Percentiles rank a stretch among this genome's conserved stretches.
Evolutionary conservation across 805 yeast genomes (phyloP).

Genomic region (Candida montana): DNA sequence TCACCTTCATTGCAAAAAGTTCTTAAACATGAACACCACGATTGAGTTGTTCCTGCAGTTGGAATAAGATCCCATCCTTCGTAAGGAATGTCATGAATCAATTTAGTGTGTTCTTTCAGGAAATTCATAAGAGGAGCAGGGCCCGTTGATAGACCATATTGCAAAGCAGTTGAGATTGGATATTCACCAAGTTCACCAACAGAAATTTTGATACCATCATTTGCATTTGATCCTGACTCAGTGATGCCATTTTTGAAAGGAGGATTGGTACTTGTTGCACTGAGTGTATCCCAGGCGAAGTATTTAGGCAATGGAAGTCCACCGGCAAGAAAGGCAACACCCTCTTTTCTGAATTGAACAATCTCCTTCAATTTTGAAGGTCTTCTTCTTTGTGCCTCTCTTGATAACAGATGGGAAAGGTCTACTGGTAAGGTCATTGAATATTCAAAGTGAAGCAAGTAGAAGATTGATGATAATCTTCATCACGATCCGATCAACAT

Average conservation of each 20-base stretch:
- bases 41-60: slow-evolving; percentile 81
- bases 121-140: slow-evolving; percentile 63
- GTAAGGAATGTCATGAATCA: slow-evolving; percentile 41
- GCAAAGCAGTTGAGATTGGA: slow-evolving; percentile 76
- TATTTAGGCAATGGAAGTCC: slow-evolving; percentile 83
- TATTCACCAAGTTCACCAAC: slow-evolving; percentile 42
- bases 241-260: slow-evolving; percentile 59
- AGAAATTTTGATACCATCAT: not conserved
- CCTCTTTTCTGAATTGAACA: slow-evolving; percentile 60
- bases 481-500: too few species aligned
- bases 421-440: slow-evolving; percentile 30
- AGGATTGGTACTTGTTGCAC: slow-evolving; percentile 61
- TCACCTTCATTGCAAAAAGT: slow-evolving; percentile 76
- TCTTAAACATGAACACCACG: slow-evolving; percentile 78
- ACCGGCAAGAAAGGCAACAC: slow-evolving; percentile 82
- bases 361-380: slow-evolving; percentile 81
- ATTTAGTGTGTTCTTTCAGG: slow-evolving; percentile 67
- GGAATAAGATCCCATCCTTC: slow-evolving; percentile 68
- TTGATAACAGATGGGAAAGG: slow-evolving; percentile 63
- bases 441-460: too few species aligned
- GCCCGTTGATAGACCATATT: slow-evolving; percentile 84
- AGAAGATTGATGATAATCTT: too few species aligned
- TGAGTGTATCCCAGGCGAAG: slow-evolving; percentile 77
- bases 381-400: slow-evolving; percentile 67
- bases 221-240: slow-evolving; percentile 55